These are phyloP conservation scores for Gossypium rotundifolium DNA, from an alignment of 345 rosid species.

Conservation along the genomic window DNA sequence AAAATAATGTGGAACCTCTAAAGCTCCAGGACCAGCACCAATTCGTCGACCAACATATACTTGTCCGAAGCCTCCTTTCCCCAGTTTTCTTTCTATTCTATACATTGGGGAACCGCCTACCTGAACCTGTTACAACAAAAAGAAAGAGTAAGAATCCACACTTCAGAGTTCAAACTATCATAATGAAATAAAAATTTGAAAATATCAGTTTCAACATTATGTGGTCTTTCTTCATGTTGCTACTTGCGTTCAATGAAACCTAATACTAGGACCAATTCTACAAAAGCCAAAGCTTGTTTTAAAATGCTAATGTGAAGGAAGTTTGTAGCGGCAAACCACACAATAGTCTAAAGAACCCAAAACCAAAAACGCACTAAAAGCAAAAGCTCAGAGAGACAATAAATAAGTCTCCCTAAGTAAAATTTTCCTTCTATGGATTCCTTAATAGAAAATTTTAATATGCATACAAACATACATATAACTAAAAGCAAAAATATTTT, in stretches of 20 bases:
- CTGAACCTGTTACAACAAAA: constrained; percentile 49
- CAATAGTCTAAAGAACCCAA: background rate
- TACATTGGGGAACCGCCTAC: constrained; percentile 85
- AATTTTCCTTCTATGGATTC: background rate
- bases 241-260: background rate
- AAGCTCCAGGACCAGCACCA: constrained; percentile 63
- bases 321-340: background rate
- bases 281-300: background rate
- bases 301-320: background rate
- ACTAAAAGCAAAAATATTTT: background rate
- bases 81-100: constrained; percentile 72
- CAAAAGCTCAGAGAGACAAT: background rate
- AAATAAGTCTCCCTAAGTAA: background rate
- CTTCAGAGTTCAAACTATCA: background rate
- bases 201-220: background rate
- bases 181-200: background rate
- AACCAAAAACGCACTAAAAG: background rate
- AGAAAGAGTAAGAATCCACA: constrained; percentile 5
- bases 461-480: background rate
- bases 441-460: background rate
- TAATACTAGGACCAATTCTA: background rate
- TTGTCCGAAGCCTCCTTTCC: constrained; percentile 99
- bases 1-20: constrained; percentile 41
- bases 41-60: constrained; percentile 82
- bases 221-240: background rate